Evolutionary conservation across 805 yeast genomes (phyloP), one percentile per base, ranked within the genome.

Genomic region (Gaillardinia entomophila): DNA sequence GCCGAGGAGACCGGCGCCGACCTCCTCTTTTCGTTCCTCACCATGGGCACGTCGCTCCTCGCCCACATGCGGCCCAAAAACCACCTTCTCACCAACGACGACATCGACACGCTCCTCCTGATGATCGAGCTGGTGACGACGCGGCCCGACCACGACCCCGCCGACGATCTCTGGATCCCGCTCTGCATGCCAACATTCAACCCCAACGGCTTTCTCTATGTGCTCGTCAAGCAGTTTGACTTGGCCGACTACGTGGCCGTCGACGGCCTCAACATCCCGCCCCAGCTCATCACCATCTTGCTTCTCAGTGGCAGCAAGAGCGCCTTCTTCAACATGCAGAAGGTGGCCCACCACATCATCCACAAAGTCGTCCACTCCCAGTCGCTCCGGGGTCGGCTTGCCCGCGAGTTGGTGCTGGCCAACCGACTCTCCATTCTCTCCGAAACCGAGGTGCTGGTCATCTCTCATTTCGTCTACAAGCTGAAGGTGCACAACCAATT

Each of bases 161-260:
- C 66, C 35, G 83, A 83, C 43, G 96, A 89, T 49, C 75, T 87
- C 36, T 92, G 97, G 97, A 74, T 85, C 10, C 98, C 98, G 0
- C 68, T 90, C 1, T 90, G 98, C 55, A 68, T 90, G 53, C 96
- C 97, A 1, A 77, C 83, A 44, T 90, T 90, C 63, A 90, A 92
- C 50, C 62, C 86, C 2, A 78, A 79, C 41, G 98, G 98, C 7
- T 92, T 89, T 48, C 58, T 90, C 4, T 84, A 92, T 49, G 78
- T 87, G 10, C 86, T 82, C 48, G 82, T 88, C 27, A 79, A 77
- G 36, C 47, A 41, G 17, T 48, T 61, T 23, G 40, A 44, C 14
- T 32, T 62, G 11, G 35, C 43, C 11, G 42, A 44, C 8, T 43
- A 43, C 31, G 36, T 54, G 6, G 16, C 23, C 24, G 36, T 36